phyloP scores from a whole-genome alignment of 441 rosid species.

The Populus hybrid region DNA sequence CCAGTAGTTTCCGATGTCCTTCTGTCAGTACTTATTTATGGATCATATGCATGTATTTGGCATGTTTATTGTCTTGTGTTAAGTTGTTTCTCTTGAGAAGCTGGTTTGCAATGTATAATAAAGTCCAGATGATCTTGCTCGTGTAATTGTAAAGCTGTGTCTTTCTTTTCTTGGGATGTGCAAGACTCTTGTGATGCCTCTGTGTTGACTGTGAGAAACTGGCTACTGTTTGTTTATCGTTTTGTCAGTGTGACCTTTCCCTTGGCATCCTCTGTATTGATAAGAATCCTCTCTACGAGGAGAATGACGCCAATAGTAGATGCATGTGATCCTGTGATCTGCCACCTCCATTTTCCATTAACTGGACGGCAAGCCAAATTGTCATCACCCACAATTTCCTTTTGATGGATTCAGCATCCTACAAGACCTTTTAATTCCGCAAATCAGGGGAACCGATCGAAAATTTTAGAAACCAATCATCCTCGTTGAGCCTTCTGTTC shows the following conservation, averaged over 20 bases:
- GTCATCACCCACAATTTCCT: not conserved
- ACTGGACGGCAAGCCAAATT: not conserved
- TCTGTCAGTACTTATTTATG: not conserved
- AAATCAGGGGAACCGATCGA: not conserved
- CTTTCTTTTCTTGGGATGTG: not conserved
- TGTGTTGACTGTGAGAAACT: not conserved
- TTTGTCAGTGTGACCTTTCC: too few species aligned
- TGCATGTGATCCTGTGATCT: too few species aligned
- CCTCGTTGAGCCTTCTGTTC: not conserved
- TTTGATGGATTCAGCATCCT: not conserved
- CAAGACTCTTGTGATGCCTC: not conserved
- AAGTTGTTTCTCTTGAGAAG: not conserved
- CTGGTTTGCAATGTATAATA: not conserved
- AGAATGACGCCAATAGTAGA: too few species aligned
- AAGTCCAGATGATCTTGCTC: not conserved
- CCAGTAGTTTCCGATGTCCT: not conserved
- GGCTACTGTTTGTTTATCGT: not conserved
- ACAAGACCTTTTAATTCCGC: not conserved
- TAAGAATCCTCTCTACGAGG: too few species aligned
- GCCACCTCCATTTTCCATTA: not conserved
- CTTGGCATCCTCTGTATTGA: too few species aligned
- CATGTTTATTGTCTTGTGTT: not conserved
- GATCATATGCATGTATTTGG: not conserved
- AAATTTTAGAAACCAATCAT: not conserved
- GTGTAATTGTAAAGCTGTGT: not conserved